These are phyloP conservation scores for Diaporthe nobilis DNA, from an alignment of 2,329 filamentous ascomycete species.

Conservation along the genomic window DNA sequence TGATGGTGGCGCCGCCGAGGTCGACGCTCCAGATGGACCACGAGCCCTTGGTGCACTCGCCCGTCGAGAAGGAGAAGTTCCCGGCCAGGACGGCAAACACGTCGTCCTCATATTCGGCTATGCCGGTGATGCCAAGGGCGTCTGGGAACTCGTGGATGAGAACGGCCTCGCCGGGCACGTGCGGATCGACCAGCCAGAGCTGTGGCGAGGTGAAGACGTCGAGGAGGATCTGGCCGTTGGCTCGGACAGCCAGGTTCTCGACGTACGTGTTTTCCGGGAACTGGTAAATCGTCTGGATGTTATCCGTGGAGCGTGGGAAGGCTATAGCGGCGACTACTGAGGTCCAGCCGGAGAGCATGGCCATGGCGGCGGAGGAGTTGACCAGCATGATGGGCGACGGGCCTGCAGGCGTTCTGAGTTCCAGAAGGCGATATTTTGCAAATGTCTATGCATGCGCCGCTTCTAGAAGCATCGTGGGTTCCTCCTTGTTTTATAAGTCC, in stretches of 20 bases:
- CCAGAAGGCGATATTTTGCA: not conserved
- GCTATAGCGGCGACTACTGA: not conserved
- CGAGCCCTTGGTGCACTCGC: constrained; percentile 39
- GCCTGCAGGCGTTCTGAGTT: not conserved
- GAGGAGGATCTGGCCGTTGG: constrained; percentile 54
- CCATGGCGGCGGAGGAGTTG: constrained; percentile 2
- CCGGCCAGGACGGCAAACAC: constrained; percentile 52
- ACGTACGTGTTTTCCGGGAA: constrained; percentile 38
- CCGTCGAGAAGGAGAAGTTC: constrained; percentile 44
- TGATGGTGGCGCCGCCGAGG: constrained; percentile 44
- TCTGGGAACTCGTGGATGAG: constrained; percentile 49
- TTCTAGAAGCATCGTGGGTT: constrained; percentile 7
- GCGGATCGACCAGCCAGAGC: constrained; percentile 52
- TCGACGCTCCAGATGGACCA: constrained; percentile 46
- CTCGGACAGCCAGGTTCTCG: constrained; percentile 55
- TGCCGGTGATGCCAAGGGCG: constrained; percentile 49
- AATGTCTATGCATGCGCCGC: not conserved
- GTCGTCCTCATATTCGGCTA: constrained; percentile 52
- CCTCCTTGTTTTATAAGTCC: not conserved
- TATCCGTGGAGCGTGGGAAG: not conserved
- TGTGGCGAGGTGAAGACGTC: constrained; percentile 49
- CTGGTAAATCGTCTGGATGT: constrained; percentile 35
- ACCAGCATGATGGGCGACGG: constrained; percentile 1
- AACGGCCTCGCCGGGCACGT: constrained; percentile 42
- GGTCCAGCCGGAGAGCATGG: constrained; percentile 16